phyloP scores from a whole-genome alignment of 2,329 filamentous ascomycete genomes.

The Ambrosiella xylebori region DNA sequence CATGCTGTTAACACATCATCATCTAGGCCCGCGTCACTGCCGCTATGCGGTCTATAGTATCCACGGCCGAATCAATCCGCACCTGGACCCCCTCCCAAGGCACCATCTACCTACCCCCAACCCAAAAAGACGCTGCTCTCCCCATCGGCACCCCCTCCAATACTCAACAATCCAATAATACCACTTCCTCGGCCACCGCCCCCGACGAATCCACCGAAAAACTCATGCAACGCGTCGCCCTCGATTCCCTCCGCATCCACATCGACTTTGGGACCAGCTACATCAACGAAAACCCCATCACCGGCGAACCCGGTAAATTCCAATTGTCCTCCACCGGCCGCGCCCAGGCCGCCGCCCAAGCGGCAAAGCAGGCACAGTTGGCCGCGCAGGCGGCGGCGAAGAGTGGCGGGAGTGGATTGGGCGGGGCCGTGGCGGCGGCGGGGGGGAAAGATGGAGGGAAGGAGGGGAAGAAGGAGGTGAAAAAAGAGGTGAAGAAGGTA shows the following conservation, averaged over 20 bases:
- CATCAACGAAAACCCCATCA: conserved; percentile 52
- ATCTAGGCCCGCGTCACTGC: conserved; percentile 36
- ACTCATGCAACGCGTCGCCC: conserved; percentile 31
- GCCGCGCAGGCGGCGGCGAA: conserved; percentile 4
- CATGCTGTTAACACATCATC: background rate
- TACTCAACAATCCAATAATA: conserved; percentile 9
- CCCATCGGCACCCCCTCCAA: conserved; percentile 6
- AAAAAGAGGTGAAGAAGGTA: conserved; percentile 14
- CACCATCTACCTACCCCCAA: conserved; percentile 31
- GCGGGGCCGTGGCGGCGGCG: background rate
- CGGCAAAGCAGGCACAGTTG: background rate
- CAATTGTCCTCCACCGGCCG: conserved; percentile 43
- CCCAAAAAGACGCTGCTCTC: conserved; percentile 14
- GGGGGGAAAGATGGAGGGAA: conserved; percentile 13
- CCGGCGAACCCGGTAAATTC: conserved; percentile 47
- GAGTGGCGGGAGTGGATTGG: background rate
- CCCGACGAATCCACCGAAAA: conserved; percentile 21
- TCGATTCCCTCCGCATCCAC: conserved; percentile 41
- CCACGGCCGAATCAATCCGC: conserved; percentile 31
- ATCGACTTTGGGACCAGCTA: conserved; percentile 45
- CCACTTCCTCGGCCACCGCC: conserved; percentile 13
- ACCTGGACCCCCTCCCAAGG: conserved; percentile 38
- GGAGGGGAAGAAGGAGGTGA: conserved; percentile 19
- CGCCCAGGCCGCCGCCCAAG: conserved; percentile 22
- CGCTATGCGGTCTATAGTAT: conserved; percentile 34